Conservation (phyloP, 495 filamentous ascomycete species). For the Amniculicola lignicola region DNA sequence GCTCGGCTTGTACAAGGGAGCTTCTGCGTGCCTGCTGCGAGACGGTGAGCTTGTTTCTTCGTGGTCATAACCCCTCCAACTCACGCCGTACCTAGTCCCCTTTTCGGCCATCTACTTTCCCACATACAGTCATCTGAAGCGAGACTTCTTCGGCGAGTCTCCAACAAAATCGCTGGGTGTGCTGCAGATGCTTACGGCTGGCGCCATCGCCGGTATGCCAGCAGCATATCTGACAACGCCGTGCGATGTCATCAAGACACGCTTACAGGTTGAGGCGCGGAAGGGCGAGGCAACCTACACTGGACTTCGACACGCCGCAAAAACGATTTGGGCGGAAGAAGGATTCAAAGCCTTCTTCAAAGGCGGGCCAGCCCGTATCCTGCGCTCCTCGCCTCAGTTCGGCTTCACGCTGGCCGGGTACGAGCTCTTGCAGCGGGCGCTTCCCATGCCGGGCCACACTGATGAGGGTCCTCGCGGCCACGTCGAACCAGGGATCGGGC, state of each 20-base stretch:
- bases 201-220: conserved; percentile 97
- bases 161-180: conserved; percentile 87
- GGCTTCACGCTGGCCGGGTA: conserved; percentile 95
- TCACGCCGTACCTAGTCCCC: conserved; percentile 54
- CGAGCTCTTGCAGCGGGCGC: conserved; percentile 77
- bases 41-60: conserved; percentile 50
- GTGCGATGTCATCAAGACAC: conserved; percentile 98
- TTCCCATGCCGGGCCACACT: conserved; percentile 74
- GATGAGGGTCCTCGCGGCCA: conserved; percentile 45
- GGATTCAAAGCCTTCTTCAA: conserved; percentile 97
- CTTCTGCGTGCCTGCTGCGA: conserved; percentile 90
- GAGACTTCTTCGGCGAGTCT: conserved; percentile 87
- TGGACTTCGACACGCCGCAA: conserved; percentile 80
- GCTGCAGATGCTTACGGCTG: conserved; percentile 86
- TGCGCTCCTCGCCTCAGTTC: conserved; percentile 94
- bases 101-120: conserved; percentile 99
- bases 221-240: conserved; percentile 96
- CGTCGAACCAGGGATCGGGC: conserved; percentile 55
- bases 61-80: not conserved
- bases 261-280: conserved; percentile 92
- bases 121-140: conserved; percentile 89
- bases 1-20: conserved; percentile 95
- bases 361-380: conserved; percentile 88
- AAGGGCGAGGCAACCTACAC: conserved; percentile 89
- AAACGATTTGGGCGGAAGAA: conserved; percentile 80